Evolutionary conservation across 78 protist species (phyloP).

Genomic region (Pigoraptor vietnamica): DNA sequence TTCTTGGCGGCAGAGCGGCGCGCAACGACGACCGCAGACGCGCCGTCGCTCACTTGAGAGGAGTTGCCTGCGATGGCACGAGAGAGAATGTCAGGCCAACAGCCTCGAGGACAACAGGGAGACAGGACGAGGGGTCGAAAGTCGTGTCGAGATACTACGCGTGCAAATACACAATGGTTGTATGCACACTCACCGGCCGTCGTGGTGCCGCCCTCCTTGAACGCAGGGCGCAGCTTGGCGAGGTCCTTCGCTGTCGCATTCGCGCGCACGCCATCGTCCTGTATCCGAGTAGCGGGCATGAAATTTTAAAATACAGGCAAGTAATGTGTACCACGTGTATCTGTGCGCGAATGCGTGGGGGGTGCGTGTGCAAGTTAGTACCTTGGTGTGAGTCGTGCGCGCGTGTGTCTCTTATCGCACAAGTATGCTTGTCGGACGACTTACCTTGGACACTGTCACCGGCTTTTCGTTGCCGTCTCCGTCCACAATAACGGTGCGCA

Average conservation of each 20-base stretch:
- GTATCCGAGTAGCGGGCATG: not conserved
- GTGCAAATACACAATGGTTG: no score
- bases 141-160: no score
- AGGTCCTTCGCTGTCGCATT: not conserved
- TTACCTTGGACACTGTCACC: slow-evolving; percentile 1
- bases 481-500: slow-evolving; percentile 19
- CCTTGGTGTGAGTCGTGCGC: no score
- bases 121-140: not conserved
- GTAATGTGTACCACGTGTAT: not conserved
- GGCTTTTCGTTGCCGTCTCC: slow-evolving; percentile 38
- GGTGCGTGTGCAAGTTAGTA: not conserved
- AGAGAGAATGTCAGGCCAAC: no score
- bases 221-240: slow-evolving; percentile 32
- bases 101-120: no score
- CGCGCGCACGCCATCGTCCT: slow-evolving; percentile 10
- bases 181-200: slow-evolving; percentile 69
- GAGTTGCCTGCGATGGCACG: slow-evolving; percentile 28
- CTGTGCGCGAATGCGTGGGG: not conserved
- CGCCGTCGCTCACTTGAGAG: slow-evolving; percentile 62
- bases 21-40: slow-evolving; percentile 51
- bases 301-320: not conserved
- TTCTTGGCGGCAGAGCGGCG: slow-evolving; percentile 32
- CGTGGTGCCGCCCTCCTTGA: slow-evolving; percentile 59
- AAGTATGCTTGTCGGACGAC: not conserved
- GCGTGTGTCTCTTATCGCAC: no score